Evolutionary conservation across 139 green algal genomes (phyloP).

Genomic region (Chlamydomonas schloesseri): DNA sequence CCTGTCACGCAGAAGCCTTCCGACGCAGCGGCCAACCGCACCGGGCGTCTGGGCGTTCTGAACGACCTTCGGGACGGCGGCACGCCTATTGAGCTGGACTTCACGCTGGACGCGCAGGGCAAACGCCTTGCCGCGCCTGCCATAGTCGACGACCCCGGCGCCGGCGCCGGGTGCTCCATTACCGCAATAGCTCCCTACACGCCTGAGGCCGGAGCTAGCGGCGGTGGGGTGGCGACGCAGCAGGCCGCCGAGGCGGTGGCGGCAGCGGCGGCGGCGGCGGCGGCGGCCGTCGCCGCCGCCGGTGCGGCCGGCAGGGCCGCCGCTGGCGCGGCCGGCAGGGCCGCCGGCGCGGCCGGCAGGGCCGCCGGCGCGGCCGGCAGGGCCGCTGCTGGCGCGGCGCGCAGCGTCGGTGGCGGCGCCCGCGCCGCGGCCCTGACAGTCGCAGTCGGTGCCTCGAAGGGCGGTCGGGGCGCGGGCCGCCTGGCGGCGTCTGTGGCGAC

Average conservation of each 20-base stretch:
- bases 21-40: too few species aligned
- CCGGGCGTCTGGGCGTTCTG: not conserved
- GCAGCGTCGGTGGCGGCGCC: not conserved
- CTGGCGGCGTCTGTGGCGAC: not conserved
- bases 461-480: not conserved
- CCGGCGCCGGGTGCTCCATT: not conserved
- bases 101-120: not conserved
- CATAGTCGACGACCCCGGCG: not conserved
- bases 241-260: too few species aligned
- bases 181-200: too few species aligned
- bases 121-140: not conserved
- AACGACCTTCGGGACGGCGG: slow-evolving; percentile 1
- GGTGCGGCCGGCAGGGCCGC: not conserved
- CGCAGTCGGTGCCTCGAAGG: too few species aligned
- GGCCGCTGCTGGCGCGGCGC: too few species aligned
- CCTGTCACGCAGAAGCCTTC: too few species aligned
- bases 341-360: not conserved
- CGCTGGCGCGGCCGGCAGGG: not conserved
- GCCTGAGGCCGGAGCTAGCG: not conserved
- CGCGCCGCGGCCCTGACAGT: not conserved
- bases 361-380: not conserved
- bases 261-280: too few species aligned
- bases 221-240: not conserved
- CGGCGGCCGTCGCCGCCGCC: not conserved
- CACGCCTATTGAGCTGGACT: slow-evolving; percentile 31